Percentiles rank a stretch among this genome's conserved stretches.
phyloP scores from a whole-genome alignment of 2,329 filamentous ascomycete genomes.

The Botrytis elliptica region DNA sequence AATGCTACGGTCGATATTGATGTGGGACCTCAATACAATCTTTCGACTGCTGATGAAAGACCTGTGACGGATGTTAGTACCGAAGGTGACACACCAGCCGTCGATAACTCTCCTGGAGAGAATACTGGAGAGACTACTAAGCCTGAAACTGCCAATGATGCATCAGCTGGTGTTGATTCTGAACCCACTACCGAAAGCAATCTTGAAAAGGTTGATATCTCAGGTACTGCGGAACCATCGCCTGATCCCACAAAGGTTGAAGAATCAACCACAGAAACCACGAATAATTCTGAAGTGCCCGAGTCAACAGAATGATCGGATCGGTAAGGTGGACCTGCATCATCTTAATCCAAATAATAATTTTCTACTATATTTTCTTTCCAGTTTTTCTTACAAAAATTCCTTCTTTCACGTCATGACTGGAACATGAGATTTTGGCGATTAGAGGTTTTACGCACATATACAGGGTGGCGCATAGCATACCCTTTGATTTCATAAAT shows the following conservation, averaged over 20 bases:
- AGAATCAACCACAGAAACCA: neutral
- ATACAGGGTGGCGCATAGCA: slow-evolving; percentile 15
- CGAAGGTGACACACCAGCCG: neutral
- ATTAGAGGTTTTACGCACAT: slow-evolving; percentile 10
- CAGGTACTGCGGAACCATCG: neutral
- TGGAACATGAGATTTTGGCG: neutral
- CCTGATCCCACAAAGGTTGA: neutral
- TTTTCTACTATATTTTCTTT: neutral
- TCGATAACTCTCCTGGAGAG: neutral
- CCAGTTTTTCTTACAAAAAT: neutral
- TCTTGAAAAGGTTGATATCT: neutral
- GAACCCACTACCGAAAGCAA: neutral
- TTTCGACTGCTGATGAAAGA: neutral
- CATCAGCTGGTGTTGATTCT: neutral
- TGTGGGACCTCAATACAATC: neutral
- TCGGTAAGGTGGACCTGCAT: too few species aligned
- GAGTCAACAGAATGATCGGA: neutral
- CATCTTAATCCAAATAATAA: neutral
- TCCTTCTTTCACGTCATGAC: neutral
- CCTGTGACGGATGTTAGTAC: neutral
- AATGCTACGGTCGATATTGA: neutral
- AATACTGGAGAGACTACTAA: neutral
- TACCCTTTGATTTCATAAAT: slow-evolving; percentile 4
- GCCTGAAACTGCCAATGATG: neutral
- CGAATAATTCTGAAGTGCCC: neutral